These are phyloP conservation scores for Saitozyma podzolica DNA, from an alignment of 768 basidiomycete genomes.

Conservation along the genomic window DNA sequence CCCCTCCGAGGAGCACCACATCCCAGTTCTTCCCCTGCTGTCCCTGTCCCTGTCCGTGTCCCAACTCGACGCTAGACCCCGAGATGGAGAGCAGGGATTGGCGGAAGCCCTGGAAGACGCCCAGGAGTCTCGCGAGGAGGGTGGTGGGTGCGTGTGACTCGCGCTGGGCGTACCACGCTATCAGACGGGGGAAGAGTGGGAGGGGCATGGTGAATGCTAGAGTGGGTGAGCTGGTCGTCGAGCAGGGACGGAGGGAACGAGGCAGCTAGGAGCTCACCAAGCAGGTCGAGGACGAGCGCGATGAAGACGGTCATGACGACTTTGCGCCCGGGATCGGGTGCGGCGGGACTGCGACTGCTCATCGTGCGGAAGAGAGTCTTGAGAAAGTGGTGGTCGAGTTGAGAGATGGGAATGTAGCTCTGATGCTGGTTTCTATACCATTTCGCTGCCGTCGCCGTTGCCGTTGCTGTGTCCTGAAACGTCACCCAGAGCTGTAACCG, in stretches of 20 bases:
- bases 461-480: too few species aligned
- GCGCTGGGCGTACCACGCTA: slow-evolving; percentile 65
- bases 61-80: neutral
- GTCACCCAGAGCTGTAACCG: too few species aligned
- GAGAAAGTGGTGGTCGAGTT: too few species aligned
- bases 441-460: too few species aligned
- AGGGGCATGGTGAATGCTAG: slow-evolving; percentile 88
- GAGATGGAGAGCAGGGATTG: slow-evolving; percentile 56
- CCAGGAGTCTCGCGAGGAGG: slow-evolving; percentile 71
- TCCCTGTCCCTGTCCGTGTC: too few species aligned
- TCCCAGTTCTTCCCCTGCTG: slow-evolving; percentile 70
- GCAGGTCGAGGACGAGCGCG: slow-evolving; percentile 84
- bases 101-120: slow-evolving; percentile 67
- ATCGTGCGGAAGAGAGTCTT: too few species aligned
- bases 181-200: slow-evolving; percentile 93
- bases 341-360: too few species aligned
- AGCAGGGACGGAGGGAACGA: neutral
- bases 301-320: slow-evolving; percentile 83
- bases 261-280: slow-evolving; percentile 57
- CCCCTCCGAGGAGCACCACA: slow-evolving; percentile 86
- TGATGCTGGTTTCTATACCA: too few species aligned
- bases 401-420: too few species aligned
- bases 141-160: slow-evolving; percentile 71
- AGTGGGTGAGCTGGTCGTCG: slow-evolving; percentile 14
- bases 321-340: slow-evolving; percentile 37